phyloP scores from a whole-genome alignment of 2,329 filamentous ascomycete genomes.

The Pezicula rhizophila region DNA sequence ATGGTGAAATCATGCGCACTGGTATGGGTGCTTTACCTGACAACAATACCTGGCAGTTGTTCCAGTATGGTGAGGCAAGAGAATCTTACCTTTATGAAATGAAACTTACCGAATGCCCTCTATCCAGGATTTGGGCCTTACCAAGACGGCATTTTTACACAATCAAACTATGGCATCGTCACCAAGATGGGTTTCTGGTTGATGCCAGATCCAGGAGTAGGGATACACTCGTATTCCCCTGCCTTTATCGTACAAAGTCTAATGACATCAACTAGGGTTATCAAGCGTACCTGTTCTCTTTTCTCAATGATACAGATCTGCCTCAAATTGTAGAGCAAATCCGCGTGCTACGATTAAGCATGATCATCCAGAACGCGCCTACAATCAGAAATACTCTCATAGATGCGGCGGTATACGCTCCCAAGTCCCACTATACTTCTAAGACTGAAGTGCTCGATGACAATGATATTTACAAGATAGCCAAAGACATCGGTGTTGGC shows the following conservation, averaged over 20 bases:
- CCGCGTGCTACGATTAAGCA: constrained; percentile 17
- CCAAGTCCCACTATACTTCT: constrained; percentile 2
- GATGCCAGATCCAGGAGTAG: constrained; percentile 39
- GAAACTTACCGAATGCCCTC: constrained; percentile 33
- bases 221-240: too few species aligned
- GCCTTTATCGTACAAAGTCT: too few species aligned
- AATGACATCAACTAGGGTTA: constrained; percentile 25
- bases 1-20: constrained; percentile 38
- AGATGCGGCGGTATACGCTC: constrained; percentile 33
- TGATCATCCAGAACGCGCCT: constrained; percentile 39
- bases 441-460: neutral
- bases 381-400: constrained; percentile 37
- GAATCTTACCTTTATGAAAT: constrained; percentile 20
- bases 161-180: constrained; percentile 46
- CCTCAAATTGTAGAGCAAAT: constrained; percentile 40
- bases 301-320: constrained; percentile 41
- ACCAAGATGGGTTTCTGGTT: constrained; percentile 49
- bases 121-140: constrained; percentile 34
- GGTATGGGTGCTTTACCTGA: constrained; percentile 40
- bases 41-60: constrained; percentile 32
- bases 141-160: constrained; percentile 41
- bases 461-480: neutral
- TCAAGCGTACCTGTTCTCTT: constrained; percentile 35
- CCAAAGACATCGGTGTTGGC: constrained; percentile 32
- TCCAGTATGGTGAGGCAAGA: constrained; percentile 25